Conservation (phyloP, 192 early-diverging fungal species). For the Phlyctochytrium planicorne region DNA sequence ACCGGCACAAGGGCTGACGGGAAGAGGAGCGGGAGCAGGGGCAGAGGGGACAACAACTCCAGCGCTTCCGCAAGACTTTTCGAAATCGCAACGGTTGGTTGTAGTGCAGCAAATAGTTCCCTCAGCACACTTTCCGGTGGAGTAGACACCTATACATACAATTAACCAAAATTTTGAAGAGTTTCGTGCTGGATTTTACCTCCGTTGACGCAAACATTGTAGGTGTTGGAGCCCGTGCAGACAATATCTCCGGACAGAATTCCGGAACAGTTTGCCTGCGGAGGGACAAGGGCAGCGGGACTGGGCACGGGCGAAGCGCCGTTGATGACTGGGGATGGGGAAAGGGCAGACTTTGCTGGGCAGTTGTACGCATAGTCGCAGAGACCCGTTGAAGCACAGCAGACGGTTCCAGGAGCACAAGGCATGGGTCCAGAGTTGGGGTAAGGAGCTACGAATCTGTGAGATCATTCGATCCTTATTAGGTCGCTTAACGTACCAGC, state of each 20-base stretch:
- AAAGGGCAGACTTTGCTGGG: neutral
- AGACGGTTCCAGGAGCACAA: conserved; percentile 3
- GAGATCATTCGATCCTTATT: neutral
- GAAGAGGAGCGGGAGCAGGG: neutral
- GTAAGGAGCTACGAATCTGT: neutral
- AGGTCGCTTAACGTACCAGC: neutral
- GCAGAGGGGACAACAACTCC: neutral
- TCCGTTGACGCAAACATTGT: neutral
- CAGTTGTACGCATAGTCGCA: conserved; percentile 10
- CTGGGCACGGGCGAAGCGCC: neutral
- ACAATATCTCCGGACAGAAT: neutral
- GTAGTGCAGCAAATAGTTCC: conserved; percentile 5
- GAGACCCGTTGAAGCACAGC: neutral
- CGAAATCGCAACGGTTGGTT: conserved; percentile 1
- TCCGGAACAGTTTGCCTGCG: neutral
- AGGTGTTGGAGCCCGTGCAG: neutral
- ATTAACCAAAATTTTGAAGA: too few relatives aligned
- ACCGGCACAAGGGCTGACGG: neutral
- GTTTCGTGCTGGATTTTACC: neutral
- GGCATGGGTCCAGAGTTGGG: conserved; percentile 3
- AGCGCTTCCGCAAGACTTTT: neutral
- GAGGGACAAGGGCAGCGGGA: neutral
- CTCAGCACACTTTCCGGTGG: neutral
- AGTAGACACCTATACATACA: too few relatives aligned
- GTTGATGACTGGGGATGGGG: too few relatives aligned